Evolutionary conservation across 805 yeast species (phyloP).

Genomic region (Saturnispora quitensis): DNA sequence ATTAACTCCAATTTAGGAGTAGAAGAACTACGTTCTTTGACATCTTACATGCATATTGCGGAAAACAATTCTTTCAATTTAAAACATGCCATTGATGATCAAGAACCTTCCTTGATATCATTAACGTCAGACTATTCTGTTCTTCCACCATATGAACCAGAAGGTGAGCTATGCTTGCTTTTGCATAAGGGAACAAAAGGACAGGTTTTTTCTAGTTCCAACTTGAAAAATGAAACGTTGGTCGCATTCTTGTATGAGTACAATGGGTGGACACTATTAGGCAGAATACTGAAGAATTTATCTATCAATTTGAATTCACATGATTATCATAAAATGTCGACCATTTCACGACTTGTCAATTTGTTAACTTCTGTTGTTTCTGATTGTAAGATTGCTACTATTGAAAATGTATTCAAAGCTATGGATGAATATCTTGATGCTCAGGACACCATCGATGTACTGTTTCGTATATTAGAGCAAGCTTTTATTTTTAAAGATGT

Average conservation of each 20-base stretch:
- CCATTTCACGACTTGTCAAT: constrained; percentile 41
- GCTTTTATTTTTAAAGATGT: constrained; percentile 49
- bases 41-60: constrained; percentile 50
- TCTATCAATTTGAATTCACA: constrained; percentile 31
- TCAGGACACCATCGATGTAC: constrained; percentile 37
- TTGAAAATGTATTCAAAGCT: constrained; percentile 21
- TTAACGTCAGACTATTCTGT: constrained; percentile 35
- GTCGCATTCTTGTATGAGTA: constrained; percentile 65
- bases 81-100: constrained; percentile 41
- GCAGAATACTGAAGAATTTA: constrained; percentile 64
- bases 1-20: constrained; percentile 61
- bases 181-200: constrained; percentile 56
- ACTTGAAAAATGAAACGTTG: constrained; percentile 17
- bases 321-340: constrained; percentile 30
- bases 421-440: constrained; percentile 30
- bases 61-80: constrained; percentile 30
- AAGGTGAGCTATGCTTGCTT: constrained; percentile 36
- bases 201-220: constrained; percentile 25
- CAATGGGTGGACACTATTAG: constrained; percentile 83
- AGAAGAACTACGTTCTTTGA: constrained; percentile 47
- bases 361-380: constrained; percentile 40
- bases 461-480: constrained; percentile 60
- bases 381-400: constrained; percentile 28
- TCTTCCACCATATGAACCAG: constrained; percentile 42
- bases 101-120: constrained; percentile 40